Evolutionary conservation across 2,329 filamentous ascomycete genomes (phyloP).

Genomic region (Diaporthe ampelina): DNA sequence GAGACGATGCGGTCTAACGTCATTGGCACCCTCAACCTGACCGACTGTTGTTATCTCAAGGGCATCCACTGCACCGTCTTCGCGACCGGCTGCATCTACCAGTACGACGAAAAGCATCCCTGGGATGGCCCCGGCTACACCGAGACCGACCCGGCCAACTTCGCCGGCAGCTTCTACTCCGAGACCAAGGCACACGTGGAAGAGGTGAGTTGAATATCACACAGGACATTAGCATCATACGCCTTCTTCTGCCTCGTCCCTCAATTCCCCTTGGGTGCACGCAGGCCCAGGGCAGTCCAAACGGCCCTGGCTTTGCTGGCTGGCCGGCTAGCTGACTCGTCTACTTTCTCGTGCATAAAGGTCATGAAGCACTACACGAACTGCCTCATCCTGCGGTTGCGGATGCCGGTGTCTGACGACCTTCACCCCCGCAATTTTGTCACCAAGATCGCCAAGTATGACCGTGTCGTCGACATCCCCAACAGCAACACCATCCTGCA

Average conservation of each 20-base stretch:
- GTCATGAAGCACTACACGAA: slow-evolving; percentile 74
- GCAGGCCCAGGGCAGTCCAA: not conserved
- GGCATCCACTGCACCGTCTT: slow-evolving; percentile 76
- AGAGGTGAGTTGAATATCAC: slow-evolving; percentile 59
- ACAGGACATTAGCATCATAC: not conserved
- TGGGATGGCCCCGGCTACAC: slow-evolving; percentile 71
- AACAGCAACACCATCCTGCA: slow-evolving; percentile 78
- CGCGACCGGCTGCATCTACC: slow-evolving; percentile 77
- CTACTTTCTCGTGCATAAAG: slow-evolving; percentile 50
- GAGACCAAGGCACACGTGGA: slow-evolving; percentile 76
- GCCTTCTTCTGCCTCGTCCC: no score
- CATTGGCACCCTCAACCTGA: slow-evolving; percentile 73
- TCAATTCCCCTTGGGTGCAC: not conserved
- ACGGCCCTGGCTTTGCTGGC: not conserved
- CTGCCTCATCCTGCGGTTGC: slow-evolving; percentile 73
- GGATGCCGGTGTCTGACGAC: slow-evolving; percentile 79
- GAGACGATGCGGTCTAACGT: slow-evolving; percentile 77
- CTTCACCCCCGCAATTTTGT: slow-evolving; percentile 77
- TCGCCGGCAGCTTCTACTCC: slow-evolving; percentile 77
- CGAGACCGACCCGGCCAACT: slow-evolving; percentile 75
- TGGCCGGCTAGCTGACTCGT: slow-evolving; percentile 22
- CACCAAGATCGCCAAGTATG: slow-evolving; percentile 77
- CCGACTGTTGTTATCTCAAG: slow-evolving; percentile 71
- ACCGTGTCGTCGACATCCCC: slow-evolving; percentile 75
- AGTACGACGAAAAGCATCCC: slow-evolving; percentile 72